Evolutionary conservation across 2,329 filamentous ascomycete genomes (phyloP).

Genomic region (Plenodomus tracheiphilus): DNA sequence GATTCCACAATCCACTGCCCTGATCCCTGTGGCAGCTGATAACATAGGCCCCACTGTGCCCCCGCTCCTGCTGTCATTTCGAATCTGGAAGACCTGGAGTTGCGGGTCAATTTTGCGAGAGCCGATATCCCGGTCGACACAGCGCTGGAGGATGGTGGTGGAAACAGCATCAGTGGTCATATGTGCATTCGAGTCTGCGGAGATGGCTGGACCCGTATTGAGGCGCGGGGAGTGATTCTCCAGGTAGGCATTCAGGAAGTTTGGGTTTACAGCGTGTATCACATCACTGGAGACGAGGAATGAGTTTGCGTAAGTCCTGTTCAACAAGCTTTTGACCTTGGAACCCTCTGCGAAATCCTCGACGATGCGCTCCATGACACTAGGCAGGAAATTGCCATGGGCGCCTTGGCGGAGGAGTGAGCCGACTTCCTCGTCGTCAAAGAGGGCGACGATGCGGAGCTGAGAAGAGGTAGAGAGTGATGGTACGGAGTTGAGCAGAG

Average conservation of each 20-base stretch:
- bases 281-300: constrained; percentile 94
- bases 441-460: constrained; percentile 89
- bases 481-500: constrained; percentile 67
- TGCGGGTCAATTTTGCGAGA: constrained; percentile 50
- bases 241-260: constrained; percentile 84
- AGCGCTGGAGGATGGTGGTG: constrained; percentile 75
- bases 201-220: constrained; percentile 83
- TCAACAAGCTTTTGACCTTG: constrained; percentile 60
- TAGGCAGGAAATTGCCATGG: constrained; percentile 82
- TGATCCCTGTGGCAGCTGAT: constrained; percentile 76
- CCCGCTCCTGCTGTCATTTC: constrained; percentile 86
- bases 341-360: constrained; percentile 62
- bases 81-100: constrained; percentile 89
- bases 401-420: constrained; percentile 89
- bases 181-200: constrained; percentile 85
- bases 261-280: constrained; percentile 91
- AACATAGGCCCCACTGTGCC: constrained; percentile 96
- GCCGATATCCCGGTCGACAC: constrained; percentile 67
- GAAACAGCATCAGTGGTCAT: constrained; percentile 94
- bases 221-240: constrained; percentile 83
- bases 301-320: constrained; percentile 84
- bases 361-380: constrained; percentile 77
- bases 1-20: constrained; percentile 84
- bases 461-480: constrained; percentile 62
- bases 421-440: constrained; percentile 96